A percentile compares a stretch with the other conserved stretches of the same genome.
phyloP scores from a whole-genome alignment of 352 stramenopile species.

The Pythium utonaiense region DNA sequence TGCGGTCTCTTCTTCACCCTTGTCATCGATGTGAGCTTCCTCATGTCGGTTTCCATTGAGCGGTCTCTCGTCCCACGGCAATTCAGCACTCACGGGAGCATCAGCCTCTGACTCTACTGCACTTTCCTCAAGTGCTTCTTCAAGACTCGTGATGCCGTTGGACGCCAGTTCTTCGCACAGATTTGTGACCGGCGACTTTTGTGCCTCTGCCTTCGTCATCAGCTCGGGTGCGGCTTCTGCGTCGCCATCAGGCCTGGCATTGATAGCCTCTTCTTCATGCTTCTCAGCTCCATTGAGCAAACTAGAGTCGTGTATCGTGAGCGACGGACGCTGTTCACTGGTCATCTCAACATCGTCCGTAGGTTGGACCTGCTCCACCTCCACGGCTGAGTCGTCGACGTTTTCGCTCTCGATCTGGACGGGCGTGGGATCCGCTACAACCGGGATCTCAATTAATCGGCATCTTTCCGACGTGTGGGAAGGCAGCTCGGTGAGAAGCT shows the following conservation, averaged over 20 bases:
- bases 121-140: background rate
- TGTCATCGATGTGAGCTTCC: background rate
- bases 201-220: background rate
- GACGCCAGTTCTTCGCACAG: conserved; percentile 15
- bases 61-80: conserved; percentile 9
- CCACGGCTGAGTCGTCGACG: background rate
- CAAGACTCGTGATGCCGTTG: conserved; percentile 8
- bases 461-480: conserved; percentile 20
- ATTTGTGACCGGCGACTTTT: conserved; percentile 6
- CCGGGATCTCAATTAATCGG: background rate
- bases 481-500: conserved; percentile 42
- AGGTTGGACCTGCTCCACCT: background rate
- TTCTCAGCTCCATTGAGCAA: background rate
- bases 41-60: conserved; percentile 3
- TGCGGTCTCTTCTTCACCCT: background rate
- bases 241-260: background rate
- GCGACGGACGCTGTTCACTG: background rate
- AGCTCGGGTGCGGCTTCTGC: background rate
- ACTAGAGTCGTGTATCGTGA: background rate
- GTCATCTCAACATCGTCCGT: background rate
- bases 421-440: too few species aligned
- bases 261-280: background rate
- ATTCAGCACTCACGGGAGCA: background rate
- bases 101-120: background rate
- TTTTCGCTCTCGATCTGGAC: background rate